Evolutionary conservation across 192 early-diverging fungal genomes (phyloP), one percentile per base, ranked within the genome.

Genomic region (Phycomyces blakesleeanus): DNA sequence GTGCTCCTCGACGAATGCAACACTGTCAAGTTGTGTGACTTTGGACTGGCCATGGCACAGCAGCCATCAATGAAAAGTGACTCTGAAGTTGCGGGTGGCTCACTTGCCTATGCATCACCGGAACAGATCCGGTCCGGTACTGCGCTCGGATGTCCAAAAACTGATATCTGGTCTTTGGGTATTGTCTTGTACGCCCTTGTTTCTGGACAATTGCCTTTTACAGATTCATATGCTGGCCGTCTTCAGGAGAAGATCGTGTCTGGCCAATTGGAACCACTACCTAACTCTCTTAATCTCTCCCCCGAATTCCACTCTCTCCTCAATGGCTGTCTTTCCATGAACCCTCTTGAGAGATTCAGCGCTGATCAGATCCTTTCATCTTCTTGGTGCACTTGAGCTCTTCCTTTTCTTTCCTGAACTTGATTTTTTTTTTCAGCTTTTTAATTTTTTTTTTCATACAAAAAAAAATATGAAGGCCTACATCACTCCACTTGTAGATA

Each of bases 1-100:
- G 79, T 96, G 22, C 77, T 95, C 27, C 75, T 92, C 39, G 85
- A 83, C 59, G 79, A 78, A 42, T 59, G 84, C 16, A 77, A 76
- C n/a, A 74, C 76, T 14, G 76, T 89, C 63, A 96, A 94, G 77
- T 76, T 96, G 21, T 88, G 87, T 52, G 94, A 98, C 68, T 98
- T 96, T 78, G 93, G 93, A 3, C 67, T 92, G 9, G 78, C 88
- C 9, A 83, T 86, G 27, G 12, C 21, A 27, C 39, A 50, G 18
- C 34, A n/a, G 16, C 51, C 38, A 51, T 61, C 59, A 10, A 21
- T 37, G 9, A 2, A 21, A 4, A 57, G 57, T 53, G 62, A 76
- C 11, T 57, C 68, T n/a, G 68, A 63, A 27, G 25, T 39, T 20
- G 78, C 68, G 12, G 82, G 79, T 57, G 90, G 90, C 3, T 87